Base-by-base conservation (phyloP, 371 early-diverging fungal genomes). In the Mortierella sp. region DNA sequence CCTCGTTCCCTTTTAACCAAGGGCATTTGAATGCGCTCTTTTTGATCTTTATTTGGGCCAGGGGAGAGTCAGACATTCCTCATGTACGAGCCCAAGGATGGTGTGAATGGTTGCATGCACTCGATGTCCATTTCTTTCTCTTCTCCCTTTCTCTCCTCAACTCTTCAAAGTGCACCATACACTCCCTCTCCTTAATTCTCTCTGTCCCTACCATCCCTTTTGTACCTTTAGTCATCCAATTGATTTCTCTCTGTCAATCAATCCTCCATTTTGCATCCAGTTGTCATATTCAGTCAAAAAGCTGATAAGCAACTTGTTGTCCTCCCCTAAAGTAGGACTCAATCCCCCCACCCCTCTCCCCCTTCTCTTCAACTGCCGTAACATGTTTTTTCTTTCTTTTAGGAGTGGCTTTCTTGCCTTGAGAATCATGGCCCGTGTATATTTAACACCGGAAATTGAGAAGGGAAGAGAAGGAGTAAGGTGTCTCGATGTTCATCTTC, bases 11-110 rank as follows among this genome's bases (percentile, higher is more conserved):
- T 6, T n/a, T 14, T 28, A 58, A 28, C 58, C 16, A 54, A 26
- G 14, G 14, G 48, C 48, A 48, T 14, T 48, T 48, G 48, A 14
- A 28, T 16, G 11, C 16, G 58, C 10, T 26, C 13, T 16, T 60
- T 16, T 60, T 60, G 19, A 60, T 60, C 75, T 68, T 75, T 24
- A 63, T 75, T 75, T 68, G 42, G 68, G 52, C 75, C 38, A 63
- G 75, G 75, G 75, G 75, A 47, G 38, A 11, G 19, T 14, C 31
- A 60, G 60, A 48, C 42, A 60, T 31, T 60, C 60, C 19, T 60
- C 60, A 60, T 31, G 31, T 60, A 60, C 60, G 60, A 26, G 60
- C 31, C 26, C 60, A 60, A 60, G 28, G 54, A 54, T 50, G 10
- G 14, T 73, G 42, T 55, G 19, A 71, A 48, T 48, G 48, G 14